phyloP scores from a whole-genome alignment of 106 monocot species.

The Chionographis japonica region DNA sequence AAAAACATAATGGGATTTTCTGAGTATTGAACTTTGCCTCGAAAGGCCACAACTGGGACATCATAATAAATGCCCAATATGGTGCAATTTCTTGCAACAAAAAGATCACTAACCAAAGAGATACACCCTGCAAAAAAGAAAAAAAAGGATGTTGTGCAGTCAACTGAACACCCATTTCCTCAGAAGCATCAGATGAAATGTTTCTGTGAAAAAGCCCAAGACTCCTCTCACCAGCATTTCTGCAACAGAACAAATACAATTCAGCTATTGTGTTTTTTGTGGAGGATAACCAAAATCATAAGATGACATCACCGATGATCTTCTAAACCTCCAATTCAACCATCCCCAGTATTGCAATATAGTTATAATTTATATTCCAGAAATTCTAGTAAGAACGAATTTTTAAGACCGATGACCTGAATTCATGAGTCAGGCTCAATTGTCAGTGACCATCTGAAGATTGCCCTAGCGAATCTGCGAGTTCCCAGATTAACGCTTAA shows the following conservation, averaged over 20 bases:
- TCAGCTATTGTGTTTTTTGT: conserved; percentile 25
- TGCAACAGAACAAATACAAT: conserved; percentile 59
- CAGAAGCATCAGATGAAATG: conserved; percentile 50
- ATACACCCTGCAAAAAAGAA: conserved; percentile 33
- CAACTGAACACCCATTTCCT: conserved; percentile 34
- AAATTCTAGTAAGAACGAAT: conserved; percentile 25
- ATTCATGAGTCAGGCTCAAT: conserved; percentile 43
- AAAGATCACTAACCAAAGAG: conserved; percentile 6
- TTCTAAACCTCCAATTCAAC: conserved; percentile 20
- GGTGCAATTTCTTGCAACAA: background rate
- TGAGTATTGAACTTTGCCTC: too few relatives aligned
- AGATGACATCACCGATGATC: conserved; percentile 25
- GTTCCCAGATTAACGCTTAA: conserved; percentile 68
- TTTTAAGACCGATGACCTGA: conserved; percentile 37
- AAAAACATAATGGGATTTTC: too few relatives aligned
- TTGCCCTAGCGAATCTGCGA: conserved; percentile 74
- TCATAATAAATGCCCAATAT: background rate
- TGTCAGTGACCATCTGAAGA: conserved; percentile 54
- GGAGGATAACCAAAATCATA: conserved; percentile 42
- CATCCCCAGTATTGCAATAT: conserved; percentile 3
- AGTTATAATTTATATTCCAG: conserved; percentile 1
- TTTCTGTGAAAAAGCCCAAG: conserved; percentile 44
- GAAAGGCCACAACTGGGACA: too few relatives aligned
- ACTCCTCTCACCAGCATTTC: conserved; percentile 47
- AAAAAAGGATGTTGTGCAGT: conserved; percentile 13